Evolutionary conservation across 2,329 filamentous ascomycete genomes (phyloP).

Genomic region (Colletotrichum lini): DNA sequence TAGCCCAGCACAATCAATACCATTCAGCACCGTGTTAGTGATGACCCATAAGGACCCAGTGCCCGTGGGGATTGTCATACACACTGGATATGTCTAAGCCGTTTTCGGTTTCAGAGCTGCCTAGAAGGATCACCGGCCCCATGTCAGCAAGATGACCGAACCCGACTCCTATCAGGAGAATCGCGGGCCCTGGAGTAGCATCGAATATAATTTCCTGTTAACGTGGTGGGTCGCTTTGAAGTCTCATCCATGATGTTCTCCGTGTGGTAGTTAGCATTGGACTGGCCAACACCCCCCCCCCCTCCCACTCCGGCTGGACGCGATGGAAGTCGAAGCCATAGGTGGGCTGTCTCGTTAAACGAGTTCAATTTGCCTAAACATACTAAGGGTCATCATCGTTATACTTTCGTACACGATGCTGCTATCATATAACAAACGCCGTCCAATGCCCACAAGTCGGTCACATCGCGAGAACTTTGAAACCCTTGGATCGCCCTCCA

Average conservation of each 20-base stretch:
- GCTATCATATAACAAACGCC: slow-evolving; percentile 6
- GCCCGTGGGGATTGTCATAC: neutral
- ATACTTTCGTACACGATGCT: neutral
- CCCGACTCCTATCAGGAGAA: neutral
- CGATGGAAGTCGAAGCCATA: neutral
- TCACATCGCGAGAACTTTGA: neutral
- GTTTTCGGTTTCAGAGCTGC: neutral
- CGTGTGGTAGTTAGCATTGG: neutral
- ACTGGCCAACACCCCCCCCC: neutral
- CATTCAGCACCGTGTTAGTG: neutral
- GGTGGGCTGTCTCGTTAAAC: neutral
- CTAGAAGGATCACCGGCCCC: slow-evolving; percentile 1
- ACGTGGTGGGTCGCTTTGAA: neutral
- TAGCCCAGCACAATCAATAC: neutral
- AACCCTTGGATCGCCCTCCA: neutral
- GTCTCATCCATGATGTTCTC: no score
- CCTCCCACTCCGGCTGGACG: no score
- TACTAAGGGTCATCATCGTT: neutral
- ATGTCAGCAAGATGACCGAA: neutral
- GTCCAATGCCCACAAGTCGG: neutral
- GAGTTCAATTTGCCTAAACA: neutral
- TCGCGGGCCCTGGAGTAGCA: neutral
- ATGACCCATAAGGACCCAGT: neutral
- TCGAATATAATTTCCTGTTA: neutral
- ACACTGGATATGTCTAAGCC: neutral